These are phyloP conservation scores for Tulasnella sp. DNA, from an alignment of 768 basidiomycete species.

Conservation along the genomic window DNA sequence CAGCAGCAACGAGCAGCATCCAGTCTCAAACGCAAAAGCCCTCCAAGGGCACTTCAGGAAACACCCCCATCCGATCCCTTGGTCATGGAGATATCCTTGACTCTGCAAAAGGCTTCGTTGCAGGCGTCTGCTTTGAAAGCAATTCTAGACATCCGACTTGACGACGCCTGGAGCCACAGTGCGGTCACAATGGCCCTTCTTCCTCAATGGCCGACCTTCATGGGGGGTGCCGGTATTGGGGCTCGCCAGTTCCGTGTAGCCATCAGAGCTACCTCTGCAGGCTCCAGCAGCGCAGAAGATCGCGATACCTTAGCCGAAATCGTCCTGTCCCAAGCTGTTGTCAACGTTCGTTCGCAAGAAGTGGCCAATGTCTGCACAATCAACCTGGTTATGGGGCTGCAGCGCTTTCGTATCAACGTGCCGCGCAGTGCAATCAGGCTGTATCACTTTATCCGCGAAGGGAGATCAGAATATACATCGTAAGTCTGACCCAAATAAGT, in stretches of 20 bases:
- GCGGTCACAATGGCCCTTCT: neutral
- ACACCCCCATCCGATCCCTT: neutral
- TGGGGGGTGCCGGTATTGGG: neutral
- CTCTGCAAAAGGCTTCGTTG: neutral
- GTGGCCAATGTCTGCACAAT: neutral
- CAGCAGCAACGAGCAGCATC: neutral
- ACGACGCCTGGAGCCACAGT: neutral
- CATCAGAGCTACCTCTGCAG: neutral
- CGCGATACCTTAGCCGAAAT: conserved; percentile 15
- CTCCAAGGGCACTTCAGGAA: neutral
- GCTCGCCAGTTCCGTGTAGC: neutral
- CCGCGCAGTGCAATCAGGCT: conserved; percentile 74
- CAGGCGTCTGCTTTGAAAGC: conserved; percentile 12
- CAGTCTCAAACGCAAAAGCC: too few relatives aligned
- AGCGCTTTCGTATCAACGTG: conserved; percentile 30
- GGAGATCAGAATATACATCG: conserved; percentile 70
- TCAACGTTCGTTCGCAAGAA: conserved; percentile 3
- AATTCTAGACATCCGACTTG: neutral
- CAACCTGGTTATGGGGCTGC: conserved; percentile 15
- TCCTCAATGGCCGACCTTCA: neutral
- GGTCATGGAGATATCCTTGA: neutral
- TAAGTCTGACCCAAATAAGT: conserved; percentile 28
- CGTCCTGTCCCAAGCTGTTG: neutral
- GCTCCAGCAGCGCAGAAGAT: conserved; percentile 10
- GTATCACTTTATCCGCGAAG: conserved; percentile 70